Evolutionary conservation across 768 basidiomycete genomes (phyloP).

Genomic region (Xerocomellus amylosporus): DNA sequence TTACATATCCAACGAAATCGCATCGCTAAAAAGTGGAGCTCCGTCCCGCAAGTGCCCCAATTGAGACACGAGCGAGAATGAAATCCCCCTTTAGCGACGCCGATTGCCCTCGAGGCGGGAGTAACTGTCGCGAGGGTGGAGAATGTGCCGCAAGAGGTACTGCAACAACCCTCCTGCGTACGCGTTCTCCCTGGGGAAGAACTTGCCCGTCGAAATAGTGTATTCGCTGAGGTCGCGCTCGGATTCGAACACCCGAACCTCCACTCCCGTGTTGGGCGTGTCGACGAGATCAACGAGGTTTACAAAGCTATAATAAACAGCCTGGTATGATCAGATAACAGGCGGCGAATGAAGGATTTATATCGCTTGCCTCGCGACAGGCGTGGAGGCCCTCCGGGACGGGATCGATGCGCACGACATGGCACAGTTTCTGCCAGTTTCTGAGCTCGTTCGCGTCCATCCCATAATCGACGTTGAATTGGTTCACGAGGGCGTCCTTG

Average conservation of each 20-base stretch:
- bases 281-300: slow-evolving; percentile 5
- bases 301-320: background rate
- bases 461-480: background rate
- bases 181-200: slow-evolving; percentile 4
- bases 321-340: background rate
- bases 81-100: slow-evolving; percentile 12
- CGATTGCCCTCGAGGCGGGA: background rate
- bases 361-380: background rate
- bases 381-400: background rate
- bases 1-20: no score
- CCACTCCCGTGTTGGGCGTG: background rate
- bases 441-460: background rate
- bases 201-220: slow-evolving; percentile 6
- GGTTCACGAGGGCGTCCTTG: background rate
- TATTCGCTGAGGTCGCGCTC: background rate
- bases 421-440: background rate
- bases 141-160: slow-evolving; percentile 9
- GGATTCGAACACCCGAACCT: background rate
- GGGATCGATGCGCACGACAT: background rate
- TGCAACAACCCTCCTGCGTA: slow-evolving; percentile 7
- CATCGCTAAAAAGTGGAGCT: background rate
- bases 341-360: background rate
- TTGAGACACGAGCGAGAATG: background rate
- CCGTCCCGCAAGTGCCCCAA: background rate
- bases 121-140: background rate